A percentile compares a stretch with the other conserved stretches of the same genome.
Conservation (phyloP, 2,329 filamentous ascomycete genomes). For the Diaporthe citri region DNA sequence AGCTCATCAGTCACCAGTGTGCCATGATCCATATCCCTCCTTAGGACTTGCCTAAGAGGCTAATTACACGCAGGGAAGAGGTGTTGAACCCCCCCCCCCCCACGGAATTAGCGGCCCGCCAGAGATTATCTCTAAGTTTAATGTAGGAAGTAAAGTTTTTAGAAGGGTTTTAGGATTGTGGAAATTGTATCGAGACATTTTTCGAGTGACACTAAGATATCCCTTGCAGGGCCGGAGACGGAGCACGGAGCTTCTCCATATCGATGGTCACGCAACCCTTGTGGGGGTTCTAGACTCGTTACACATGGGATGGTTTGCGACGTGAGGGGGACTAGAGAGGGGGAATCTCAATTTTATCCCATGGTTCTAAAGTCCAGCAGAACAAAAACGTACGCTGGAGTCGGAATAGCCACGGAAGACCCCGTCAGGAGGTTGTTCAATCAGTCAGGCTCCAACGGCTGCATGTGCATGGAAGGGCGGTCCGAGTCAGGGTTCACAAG, state of each 20-base stretch:
- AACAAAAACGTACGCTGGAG: not conserved
- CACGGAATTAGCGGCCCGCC: not conserved
- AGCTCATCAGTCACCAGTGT: not conserved
- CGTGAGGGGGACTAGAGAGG: too few relatives aligned
- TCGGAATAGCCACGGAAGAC: not conserved
- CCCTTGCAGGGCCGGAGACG: not conserved
- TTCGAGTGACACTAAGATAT: not conserved
- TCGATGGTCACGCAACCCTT: not conserved
- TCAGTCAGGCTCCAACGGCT: not conserved
- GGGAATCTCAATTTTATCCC: too few relatives aligned
- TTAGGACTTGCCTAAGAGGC: not conserved
- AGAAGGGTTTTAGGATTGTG: not conserved
- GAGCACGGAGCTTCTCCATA: not conserved
- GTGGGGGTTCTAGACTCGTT: too few relatives aligned
- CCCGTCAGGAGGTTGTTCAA: not conserved
- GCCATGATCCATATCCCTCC: not conserved
- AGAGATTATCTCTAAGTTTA: not conserved
- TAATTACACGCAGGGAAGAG: too few relatives aligned
- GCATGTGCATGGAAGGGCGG: not conserved
- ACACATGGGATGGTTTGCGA: too few relatives aligned
- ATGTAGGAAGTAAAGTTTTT: too few relatives aligned
- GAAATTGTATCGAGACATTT: not conserved
- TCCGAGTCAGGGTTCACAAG: slow-evolving; percentile 11
- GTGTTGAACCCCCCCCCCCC: not conserved
- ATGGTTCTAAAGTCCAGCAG: not conserved